phyloP scores from a whole-genome alignment of 441 rosid genomes.

The Mallotus japonicus region DNA sequence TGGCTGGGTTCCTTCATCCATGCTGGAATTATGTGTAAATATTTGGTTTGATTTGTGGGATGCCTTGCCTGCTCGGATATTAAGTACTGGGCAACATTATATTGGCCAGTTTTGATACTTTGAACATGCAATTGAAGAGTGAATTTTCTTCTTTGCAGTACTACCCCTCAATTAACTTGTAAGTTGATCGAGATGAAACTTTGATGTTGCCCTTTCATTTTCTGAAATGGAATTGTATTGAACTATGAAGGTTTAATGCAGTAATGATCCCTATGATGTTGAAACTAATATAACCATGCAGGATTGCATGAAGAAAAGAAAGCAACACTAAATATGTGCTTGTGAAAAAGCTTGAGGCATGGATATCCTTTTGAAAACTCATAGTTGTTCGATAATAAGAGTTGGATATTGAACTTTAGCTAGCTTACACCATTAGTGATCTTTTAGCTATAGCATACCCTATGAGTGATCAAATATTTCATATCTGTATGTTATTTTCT shows the following conservation, averaged over 20 bases:
- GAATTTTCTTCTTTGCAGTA: slow-evolving; percentile 9
- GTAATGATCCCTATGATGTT: background rate
- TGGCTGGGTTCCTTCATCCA: slow-evolving; percentile 2
- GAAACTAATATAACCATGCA: too few species aligned
- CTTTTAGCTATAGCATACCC: too few species aligned
- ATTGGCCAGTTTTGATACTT: background rate
- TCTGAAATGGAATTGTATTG: background rate
- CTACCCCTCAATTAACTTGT: background rate
- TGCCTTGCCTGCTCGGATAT: background rate
- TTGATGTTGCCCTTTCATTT: background rate
- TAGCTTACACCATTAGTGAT: too few species aligned
- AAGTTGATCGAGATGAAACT: background rate
- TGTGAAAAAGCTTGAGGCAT: background rate
- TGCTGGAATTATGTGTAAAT: slow-evolving; percentile 34
- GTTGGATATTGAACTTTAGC: too few species aligned
- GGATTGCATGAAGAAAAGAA: background rate
- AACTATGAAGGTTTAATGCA: background rate
- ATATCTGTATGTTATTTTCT: too few species aligned
- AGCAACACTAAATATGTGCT: too few species aligned
- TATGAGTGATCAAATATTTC: too few species aligned
- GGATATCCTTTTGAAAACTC: too few species aligned
- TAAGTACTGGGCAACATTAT: slow-evolving; percentile 12
- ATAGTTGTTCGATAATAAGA: too few species aligned
- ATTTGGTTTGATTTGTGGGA: slow-evolving; percentile 1
- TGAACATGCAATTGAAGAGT: slow-evolving; percentile 8